These are phyloP conservation scores for Kluyveromyces lactis DNA, from an alignment of 805 yeast species.

Conservation along the genomic window DNA sequence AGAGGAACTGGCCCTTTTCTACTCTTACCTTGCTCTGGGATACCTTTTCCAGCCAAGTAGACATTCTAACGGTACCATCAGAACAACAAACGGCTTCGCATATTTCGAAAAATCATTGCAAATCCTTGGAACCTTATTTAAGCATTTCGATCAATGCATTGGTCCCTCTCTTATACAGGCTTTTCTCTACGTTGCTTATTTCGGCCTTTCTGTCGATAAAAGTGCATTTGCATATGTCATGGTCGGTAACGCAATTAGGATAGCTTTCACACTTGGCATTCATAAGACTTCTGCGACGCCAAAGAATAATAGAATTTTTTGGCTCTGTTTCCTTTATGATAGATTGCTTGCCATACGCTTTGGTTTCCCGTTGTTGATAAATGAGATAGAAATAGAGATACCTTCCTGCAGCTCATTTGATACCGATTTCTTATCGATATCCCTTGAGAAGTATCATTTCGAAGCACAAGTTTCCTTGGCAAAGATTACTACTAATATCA, in stretches of 20 bases:
- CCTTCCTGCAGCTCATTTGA: conserved; percentile 8
- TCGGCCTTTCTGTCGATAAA: conserved; percentile 13
- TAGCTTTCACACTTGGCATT: conserved; percentile 10
- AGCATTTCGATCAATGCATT: conserved; percentile 9
- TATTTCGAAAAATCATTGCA: conserved; percentile 11
- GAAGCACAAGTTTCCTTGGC: conserved; percentile 14
- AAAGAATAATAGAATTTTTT: conserved; percentile 12
- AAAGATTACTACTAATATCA: conserved; percentile 12
- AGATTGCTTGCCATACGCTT: conserved; percentile 14
- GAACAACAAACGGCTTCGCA: conserved; percentile 9
- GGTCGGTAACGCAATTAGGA: conserved; percentile 14
- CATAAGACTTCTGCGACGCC: conserved; percentile 9
- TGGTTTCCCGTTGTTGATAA: conserved; percentile 14
- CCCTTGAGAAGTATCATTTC: conserved; percentile 12
- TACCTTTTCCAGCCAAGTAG: conserved; percentile 9
- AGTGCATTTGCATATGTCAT: conserved; percentile 11
- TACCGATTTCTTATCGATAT: conserved; percentile 1
- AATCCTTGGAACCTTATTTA: conserved; percentile 10
- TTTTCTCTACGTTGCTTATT: conserved; percentile 12
- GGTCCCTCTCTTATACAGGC: conserved; percentile 12
- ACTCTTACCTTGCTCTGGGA: conserved; percentile 13
- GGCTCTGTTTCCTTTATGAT: conserved; percentile 17
- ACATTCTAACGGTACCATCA: conserved; percentile 5
- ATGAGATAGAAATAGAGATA: conserved; percentile 13
- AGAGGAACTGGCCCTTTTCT: conserved; percentile 11